Evolutionary conservation across 768 basidiomycete species (phyloP), one percentile per base, ranked within the genome.

Genomic region (Leccinum arenicola): DNA sequence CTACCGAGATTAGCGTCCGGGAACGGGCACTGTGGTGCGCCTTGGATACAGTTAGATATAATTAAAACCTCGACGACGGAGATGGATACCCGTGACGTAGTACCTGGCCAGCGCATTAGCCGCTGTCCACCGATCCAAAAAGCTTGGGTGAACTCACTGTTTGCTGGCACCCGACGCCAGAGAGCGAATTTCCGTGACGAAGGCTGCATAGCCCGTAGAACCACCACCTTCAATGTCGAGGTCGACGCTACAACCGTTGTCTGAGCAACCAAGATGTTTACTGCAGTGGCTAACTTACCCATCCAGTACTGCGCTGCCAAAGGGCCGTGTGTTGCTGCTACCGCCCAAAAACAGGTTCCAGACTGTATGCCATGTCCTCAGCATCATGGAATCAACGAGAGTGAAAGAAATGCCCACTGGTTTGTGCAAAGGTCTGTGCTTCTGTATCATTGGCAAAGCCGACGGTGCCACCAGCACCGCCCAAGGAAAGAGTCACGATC

Each of bases 171-270:
- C 64, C 0, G 66, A 61, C 33, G 69, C 66, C n/a, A 70, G 60
- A 49, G 71, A 55, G 5, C 70, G 64, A 12, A 66, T 70, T 55
- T 68, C 51, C 9, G 59, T 72, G 36, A 70, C 59, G 11, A 87
- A 87, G 2, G 82, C 76, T 4, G 73, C 74, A 63, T 84, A 87
- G 38, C 78, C 73, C 6, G 72, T 68, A 23, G 78, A 77, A 17
- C 74, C 70, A 17, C 88, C 88, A n/a, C 84, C 82, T 72, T 91
- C 88, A 61, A 91, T 87, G 68, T 90, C 89, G 33, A 91, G 77
- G 69, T 91, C 89, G 61, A 89, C 72, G 29, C 82, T 84, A 55
- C 6, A 23, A n/a, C 3, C 19, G 6, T 52, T 3, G 59, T 48
- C 10, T 59, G 35, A 64, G 35, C 23, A 55, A 11, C 15, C 11